Percentiles rank a stretch among this genome's conserved stretches.
Evolutionary conservation across 768 basidiomycete species (phyloP).

Genomic region (Dioszegia crocea): DNA sequence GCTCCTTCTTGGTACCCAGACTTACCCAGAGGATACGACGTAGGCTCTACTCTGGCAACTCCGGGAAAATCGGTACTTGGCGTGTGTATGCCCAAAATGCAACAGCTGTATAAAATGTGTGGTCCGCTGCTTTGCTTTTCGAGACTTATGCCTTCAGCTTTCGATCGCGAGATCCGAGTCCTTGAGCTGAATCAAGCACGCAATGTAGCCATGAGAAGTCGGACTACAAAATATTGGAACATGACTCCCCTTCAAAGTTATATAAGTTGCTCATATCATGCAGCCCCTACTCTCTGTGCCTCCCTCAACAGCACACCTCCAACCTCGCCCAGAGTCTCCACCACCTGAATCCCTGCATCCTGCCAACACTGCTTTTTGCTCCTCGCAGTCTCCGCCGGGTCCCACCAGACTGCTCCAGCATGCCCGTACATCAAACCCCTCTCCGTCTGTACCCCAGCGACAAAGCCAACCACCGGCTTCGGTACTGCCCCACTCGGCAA

Average conservation of each 20-base stretch:
- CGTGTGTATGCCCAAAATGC: too few species aligned
- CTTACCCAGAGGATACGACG: too few species aligned
- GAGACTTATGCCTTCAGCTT: too few species aligned
- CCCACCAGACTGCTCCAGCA: conserved; percentile 17
- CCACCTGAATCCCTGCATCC: conserved; percentile 12
- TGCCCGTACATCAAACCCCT: conserved; percentile 15
- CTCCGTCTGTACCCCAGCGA: conserved; percentile 9
- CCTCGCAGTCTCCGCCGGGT: conserved; percentile 2
- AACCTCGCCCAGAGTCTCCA: conserved; percentile 8
- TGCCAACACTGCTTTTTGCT: conserved; percentile 9
- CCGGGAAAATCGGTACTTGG: too few species aligned
- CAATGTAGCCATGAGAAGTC: too few species aligned
- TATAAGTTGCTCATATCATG: not conserved
- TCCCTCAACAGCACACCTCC: not conserved
- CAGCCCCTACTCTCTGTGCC: not conserved
- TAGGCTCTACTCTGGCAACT: too few species aligned
- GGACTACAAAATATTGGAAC: not conserved
- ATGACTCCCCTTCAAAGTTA: not conserved
- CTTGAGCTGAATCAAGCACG: too few species aligned
- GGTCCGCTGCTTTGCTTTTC: too few species aligned
- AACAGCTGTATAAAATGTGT: too few species aligned
- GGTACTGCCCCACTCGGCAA: not conserved
- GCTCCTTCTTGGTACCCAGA: too few species aligned
- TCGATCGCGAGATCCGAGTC: too few species aligned
- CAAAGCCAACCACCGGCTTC: conserved; percentile 15